A percentile compares a stretch with the other conserved stretches of the same genome.
phyloP scores from a whole-genome alignment of 2,329 filamentous ascomycete genomes.

The Alternaria arborescens region DNA sequence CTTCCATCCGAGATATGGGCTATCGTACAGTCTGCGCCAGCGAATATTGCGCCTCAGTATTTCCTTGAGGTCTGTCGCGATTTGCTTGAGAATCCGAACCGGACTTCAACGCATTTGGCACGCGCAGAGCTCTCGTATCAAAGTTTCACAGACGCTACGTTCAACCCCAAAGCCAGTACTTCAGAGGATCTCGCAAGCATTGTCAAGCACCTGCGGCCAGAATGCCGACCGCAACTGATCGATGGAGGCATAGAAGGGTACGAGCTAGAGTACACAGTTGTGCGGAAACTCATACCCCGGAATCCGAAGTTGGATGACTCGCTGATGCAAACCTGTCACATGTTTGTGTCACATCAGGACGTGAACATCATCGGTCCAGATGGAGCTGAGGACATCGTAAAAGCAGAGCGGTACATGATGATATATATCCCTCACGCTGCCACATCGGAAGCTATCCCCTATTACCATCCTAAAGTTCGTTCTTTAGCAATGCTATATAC shows the following conservation, averaged over 20 bases:
- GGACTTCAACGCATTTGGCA: slow-evolving; percentile 80
- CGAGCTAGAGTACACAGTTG: slow-evolving; percentile 68
- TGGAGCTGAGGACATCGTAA: slow-evolving; percentile 38
- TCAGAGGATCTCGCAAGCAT: slow-evolving; percentile 53
- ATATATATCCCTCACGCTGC: slow-evolving; percentile 80
- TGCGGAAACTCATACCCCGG: slow-evolving; percentile 81
- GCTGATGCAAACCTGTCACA: slow-evolving; percentile 83
- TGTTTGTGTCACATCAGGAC: slow-evolving; percentile 60
- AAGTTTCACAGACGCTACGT: slow-evolving; percentile 51
- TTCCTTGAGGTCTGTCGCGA: slow-evolving; percentile 77
- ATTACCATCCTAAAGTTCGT: slow-evolving; percentile 83
- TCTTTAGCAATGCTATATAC: slow-evolving; percentile 80
- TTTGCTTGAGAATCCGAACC: slow-evolving; percentile 79
- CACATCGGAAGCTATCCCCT: slow-evolving; percentile 72
- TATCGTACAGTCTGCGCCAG: slow-evolving; percentile 54
- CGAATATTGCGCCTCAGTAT: slow-evolving; percentile 68
- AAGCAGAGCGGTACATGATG: slow-evolving; percentile 64
- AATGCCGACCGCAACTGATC: slow-evolving; percentile 45
- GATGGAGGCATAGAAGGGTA: slow-evolving; percentile 47
- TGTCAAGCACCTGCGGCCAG: slow-evolving; percentile 59
- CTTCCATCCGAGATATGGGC: slow-evolving; percentile 49
- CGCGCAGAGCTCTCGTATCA: slow-evolving; percentile 77
- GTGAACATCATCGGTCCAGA: slow-evolving; percentile 20
- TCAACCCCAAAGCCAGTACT: slow-evolving; percentile 41
- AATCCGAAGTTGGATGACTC: slow-evolving; percentile 79